phyloP scores from a whole-genome alignment of 1,284 basidiomycete genomes.

The Rhodotorula mucilaginosa region DNA sequence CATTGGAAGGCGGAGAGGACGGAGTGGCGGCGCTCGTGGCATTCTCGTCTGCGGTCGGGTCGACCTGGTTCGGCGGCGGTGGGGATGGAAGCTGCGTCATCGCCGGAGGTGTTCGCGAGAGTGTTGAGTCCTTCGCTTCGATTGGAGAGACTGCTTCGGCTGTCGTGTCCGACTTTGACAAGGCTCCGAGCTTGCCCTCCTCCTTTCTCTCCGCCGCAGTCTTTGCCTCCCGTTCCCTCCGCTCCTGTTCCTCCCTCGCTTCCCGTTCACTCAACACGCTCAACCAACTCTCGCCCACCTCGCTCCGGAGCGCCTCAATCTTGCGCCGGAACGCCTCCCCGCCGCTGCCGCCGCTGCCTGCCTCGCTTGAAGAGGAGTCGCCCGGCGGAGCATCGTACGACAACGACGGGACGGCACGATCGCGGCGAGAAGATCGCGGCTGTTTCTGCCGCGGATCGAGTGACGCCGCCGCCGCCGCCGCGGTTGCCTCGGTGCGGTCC shows the following conservation, averaged over 20 bases:
- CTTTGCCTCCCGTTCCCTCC: background rate
- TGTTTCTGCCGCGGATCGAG: background rate
- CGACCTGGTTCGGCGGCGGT: background rate
- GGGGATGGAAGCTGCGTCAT: too few relatives aligned
- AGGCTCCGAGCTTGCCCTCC: too few relatives aligned
- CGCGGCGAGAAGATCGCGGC: conserved; percentile 45
- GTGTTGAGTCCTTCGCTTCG: too few relatives aligned
- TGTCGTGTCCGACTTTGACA: too few relatives aligned
- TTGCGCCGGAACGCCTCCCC: conserved; percentile 69
- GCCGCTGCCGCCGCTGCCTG: conserved; percentile 40
- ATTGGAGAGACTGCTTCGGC: too few relatives aligned
- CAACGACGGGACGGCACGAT: conserved; percentile 58
- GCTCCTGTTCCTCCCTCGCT: conserved; percentile 22
- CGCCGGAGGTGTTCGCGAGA: too few relatives aligned
- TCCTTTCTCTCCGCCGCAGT: background rate
- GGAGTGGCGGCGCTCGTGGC: too few relatives aligned
- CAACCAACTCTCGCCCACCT: conserved; percentile 65
- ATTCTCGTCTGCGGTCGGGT: too few relatives aligned
- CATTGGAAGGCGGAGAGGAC: too few relatives aligned
- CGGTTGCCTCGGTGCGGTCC: background rate
- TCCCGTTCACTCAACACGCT: conserved; percentile 42
- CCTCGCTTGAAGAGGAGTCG: background rate
- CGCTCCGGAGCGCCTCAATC: conserved; percentile 74
- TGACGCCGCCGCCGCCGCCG: too few relatives aligned
- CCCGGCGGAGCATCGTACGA: conserved; percentile 59